Evolutionary conservation across 2,329 filamentous ascomycete species (phyloP).

Genomic region (Talaromyces rugulosus): DNA sequence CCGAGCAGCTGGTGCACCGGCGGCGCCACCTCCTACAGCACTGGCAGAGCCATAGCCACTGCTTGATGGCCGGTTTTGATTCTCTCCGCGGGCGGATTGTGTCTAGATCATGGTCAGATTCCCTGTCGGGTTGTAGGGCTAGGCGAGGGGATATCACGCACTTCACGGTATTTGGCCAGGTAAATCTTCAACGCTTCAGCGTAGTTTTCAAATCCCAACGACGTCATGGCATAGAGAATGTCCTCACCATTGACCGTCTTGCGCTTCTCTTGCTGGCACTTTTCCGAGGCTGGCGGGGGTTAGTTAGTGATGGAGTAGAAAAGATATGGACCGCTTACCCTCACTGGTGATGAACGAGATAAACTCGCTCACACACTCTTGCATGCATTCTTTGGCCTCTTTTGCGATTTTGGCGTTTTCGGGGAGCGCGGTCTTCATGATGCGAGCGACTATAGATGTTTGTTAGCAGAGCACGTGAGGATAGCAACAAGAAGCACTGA

Average conservation of each 20-base stretch:
- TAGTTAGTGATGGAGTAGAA: background rate
- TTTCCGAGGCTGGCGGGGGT: constrained; percentile 75
- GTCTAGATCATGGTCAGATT: constrained; percentile 56
- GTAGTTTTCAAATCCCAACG: constrained; percentile 97
- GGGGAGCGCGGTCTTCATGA: constrained; percentile 97
- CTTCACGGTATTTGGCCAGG: constrained; percentile 94
- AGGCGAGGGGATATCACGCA: constrained; percentile 52
- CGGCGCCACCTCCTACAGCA: constrained; percentile 31
- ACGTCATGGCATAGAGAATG: constrained; percentile 98
- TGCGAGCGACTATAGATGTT: constrained; percentile 90
- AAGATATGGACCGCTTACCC: constrained; percentile 58
- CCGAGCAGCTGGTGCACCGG: constrained; percentile 25
- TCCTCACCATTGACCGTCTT: constrained; percentile 99
- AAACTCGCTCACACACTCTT: constrained; percentile 99
- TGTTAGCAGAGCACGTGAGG: constrained; percentile 67
- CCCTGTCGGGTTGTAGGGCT: constrained; percentile 24
- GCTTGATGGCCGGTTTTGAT: constrained; percentile 55
- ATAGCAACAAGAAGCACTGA: constrained; percentile 2
- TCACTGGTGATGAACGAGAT: constrained; percentile 99
- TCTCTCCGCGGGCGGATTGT: constrained; percentile 69
- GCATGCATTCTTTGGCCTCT: constrained; percentile 99
- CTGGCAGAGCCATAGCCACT: constrained; percentile 42
- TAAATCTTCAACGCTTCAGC: constrained; percentile 98
- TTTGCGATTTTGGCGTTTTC: constrained; percentile 99
- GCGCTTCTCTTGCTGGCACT: constrained; percentile 98